Percentiles rank a stretch among this genome's conserved stretches.
Evolutionary conservation across 768 basidiomycete genomes (phyloP).

Genomic region (Russula lepida): DNA sequence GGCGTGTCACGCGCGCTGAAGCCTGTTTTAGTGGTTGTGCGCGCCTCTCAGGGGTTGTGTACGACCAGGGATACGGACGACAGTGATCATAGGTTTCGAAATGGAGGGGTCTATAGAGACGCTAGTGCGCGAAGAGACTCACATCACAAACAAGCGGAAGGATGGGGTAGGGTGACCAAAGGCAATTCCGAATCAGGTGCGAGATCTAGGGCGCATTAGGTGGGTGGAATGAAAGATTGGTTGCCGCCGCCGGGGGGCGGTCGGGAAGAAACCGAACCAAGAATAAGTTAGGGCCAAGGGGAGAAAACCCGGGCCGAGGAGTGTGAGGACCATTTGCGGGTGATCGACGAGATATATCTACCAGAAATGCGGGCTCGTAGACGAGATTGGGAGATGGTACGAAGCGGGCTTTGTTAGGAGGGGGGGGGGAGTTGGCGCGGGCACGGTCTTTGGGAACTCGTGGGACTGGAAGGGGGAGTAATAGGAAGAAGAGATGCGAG

Average conservation of each 20-base stretch:
- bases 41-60: not conserved
- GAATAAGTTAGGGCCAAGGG: not conserved
- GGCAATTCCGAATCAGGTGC: slow-evolving; percentile 5
- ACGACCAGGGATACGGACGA: not conserved
- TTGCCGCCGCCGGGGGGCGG: slow-evolving; percentile 6
- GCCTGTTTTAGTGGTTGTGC: not conserved
- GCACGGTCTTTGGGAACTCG: not conserved
- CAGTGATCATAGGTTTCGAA: not conserved
- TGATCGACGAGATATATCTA: slow-evolving; percentile 10
- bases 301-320: not conserved
- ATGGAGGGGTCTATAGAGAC: not conserved
- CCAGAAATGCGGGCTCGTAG: not conserved
- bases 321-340: too few species aligned
- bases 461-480: not conserved
- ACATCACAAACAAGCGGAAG: not conserved
- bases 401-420: not conserved
- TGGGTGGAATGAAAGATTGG: not conserved
- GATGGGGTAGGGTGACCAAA: not conserved
- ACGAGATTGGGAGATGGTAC: not conserved
- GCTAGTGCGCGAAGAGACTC: not conserved
- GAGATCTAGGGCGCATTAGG: slow-evolving; percentile 8
- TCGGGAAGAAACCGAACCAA: not conserved
- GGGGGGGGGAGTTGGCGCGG: not conserved
- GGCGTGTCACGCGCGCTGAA: not conserved
- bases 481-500: not conserved